These are phyloP conservation scores for Boletellus ananiceps DNA, from an alignment of 768 basidiomycete species.

Conservation along the genomic window DNA sequence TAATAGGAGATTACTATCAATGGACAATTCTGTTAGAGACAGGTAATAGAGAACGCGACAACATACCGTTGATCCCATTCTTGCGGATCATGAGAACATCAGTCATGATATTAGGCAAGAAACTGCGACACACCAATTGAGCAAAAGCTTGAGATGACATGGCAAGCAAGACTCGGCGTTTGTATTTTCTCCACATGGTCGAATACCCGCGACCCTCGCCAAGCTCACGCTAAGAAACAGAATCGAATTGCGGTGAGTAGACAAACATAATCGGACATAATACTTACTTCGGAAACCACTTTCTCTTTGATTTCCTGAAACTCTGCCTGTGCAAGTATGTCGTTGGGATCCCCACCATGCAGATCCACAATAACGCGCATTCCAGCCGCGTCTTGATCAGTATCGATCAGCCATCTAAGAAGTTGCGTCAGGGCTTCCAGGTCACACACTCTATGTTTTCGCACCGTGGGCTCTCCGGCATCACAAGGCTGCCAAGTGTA, in stretches of 20 bases:
- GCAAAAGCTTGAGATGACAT: slow-evolving; percentile 97
- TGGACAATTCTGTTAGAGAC: slow-evolving; percentile 5
- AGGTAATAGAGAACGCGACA: neutral
- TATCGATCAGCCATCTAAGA: slow-evolving; percentile 83
- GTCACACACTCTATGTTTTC: slow-evolving; percentile 1
- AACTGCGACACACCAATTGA: slow-evolving; percentile 62
- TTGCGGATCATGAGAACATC: slow-evolving; percentile 27
- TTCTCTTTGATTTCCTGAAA: slow-evolving; percentile 86
- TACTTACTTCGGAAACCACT: slow-evolving; percentile 60
- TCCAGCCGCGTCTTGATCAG: slow-evolving; percentile 76
- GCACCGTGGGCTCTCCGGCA: slow-evolving; percentile 89
- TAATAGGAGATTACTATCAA: slow-evolving; percentile 87
- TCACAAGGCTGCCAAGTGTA: slow-evolving; percentile 68
- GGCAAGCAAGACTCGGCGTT: slow-evolving; percentile 82
- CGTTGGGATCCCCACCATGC: slow-evolving; percentile 73
- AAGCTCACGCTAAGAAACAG: slow-evolving; percentile 55
- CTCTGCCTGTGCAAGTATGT: slow-evolving; percentile 71
- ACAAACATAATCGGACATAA: neutral
- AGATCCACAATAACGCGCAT: slow-evolving; percentile 84
- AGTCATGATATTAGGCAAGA: neutral
- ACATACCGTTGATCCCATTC: slow-evolving; percentile 91
- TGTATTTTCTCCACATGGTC: slow-evolving; percentile 85
- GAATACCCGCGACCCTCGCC: slow-evolving; percentile 73
- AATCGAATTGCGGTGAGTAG: neutral
- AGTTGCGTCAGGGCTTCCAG: slow-evolving; percentile 4